phyloP scores from a whole-genome alignment of 805 yeast species.

The Sporopachydermia lactativora region DNA sequence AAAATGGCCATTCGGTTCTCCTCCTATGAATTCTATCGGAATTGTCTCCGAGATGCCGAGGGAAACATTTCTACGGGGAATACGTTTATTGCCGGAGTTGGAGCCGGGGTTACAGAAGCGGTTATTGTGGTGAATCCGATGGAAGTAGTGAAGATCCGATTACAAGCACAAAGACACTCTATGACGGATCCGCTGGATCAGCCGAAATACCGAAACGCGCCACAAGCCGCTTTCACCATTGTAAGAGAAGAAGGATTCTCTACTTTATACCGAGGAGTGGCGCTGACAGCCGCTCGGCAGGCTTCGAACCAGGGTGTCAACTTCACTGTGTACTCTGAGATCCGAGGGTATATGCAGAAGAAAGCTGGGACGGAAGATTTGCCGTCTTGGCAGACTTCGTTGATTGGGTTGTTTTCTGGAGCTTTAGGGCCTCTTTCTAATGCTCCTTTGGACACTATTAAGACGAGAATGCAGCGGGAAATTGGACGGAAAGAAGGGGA shows the following conservation, averaged over 20 bases:
- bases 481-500: slow-evolving; percentile 42
- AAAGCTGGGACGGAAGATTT: slow-evolving; percentile 41
- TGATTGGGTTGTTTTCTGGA: slow-evolving; percentile 84
- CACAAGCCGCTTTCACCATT: slow-evolving; percentile 76
- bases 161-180: slow-evolving; percentile 91
- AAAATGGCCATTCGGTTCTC: slow-evolving; percentile 97
- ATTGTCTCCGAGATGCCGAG: slow-evolving; percentile 40
- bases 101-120: slow-evolving; percentile 96
- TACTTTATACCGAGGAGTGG: slow-evolving; percentile 87
- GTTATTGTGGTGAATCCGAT: slow-evolving; percentile 90
- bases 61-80: slow-evolving; percentile 62
- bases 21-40: slow-evolving; percentile 80
- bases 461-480: slow-evolving; percentile 92
- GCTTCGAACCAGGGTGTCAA: slow-evolving; percentile 98
- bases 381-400: slow-evolving; percentile 90
- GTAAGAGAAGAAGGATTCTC: slow-evolving; percentile 82
- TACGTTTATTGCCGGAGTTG: slow-evolving; percentile 85
- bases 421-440: slow-evolving; percentile 96
- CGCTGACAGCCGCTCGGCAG: slow-evolving; percentile 93
- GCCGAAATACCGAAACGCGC: slow-evolving; percentile 85
- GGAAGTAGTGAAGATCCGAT: slow-evolving; percentile 92
- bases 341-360: slow-evolving; percentile 56
- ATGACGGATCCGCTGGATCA: slow-evolving; percentile 68
- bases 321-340: slow-evolving; percentile 84
- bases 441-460: slow-evolving; percentile 94